Percentiles rank a stretch among this genome's conserved stretches.
These are phyloP conservation scores for Spizellomyces punctatus DNA, from an alignment of 192 early-diverging fungal genomes.

Conservation along the genomic window DNA sequence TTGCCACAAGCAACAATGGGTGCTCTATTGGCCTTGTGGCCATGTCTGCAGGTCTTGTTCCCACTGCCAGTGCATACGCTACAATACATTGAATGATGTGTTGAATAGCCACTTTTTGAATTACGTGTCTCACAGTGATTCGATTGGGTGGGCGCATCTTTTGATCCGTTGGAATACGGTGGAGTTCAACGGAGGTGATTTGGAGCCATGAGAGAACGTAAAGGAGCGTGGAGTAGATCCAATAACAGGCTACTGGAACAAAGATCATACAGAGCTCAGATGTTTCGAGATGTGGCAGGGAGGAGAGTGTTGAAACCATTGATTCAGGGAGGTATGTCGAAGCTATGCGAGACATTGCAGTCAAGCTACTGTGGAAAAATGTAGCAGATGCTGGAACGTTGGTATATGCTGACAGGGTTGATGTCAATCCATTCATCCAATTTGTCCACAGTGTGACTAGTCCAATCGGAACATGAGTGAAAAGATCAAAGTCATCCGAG, in stretches of 20 bases:
- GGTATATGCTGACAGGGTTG: too few relatives aligned
- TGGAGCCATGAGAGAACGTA: conserved; percentile 62
- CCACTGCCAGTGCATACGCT: conserved; percentile 41
- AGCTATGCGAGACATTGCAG: too few relatives aligned
- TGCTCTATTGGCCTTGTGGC: conserved; percentile 36
- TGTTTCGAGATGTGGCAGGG: conserved; percentile 18
- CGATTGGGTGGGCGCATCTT: conserved; percentile 60
- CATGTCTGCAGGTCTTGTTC: conserved; percentile 29
- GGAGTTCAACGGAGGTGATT: conserved; percentile 66
- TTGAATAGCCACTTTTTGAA: conserved; percentile 67
- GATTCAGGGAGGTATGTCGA: background rate
- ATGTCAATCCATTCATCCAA: too few relatives aligned
- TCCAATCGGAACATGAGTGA: too few relatives aligned
- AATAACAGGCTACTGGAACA: conserved; percentile 64
- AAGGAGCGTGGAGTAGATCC: conserved; percentile 69
- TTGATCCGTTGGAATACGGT: conserved; percentile 64
- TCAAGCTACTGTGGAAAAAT: too few relatives aligned
- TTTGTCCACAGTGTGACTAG: too few relatives aligned
- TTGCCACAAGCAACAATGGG: conserved; percentile 30
- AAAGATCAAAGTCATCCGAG: too few relatives aligned
- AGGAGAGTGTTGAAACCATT: background rate
- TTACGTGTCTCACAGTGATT: conserved; percentile 65
- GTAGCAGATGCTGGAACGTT: too few relatives aligned
- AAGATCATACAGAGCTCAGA: conserved; percentile 43
- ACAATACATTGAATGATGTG: conserved; percentile 65